phyloP scores from a whole-genome alignment of 495 filamentous ascomycete genomes.

The Penicillium longicatenatum region DNA sequence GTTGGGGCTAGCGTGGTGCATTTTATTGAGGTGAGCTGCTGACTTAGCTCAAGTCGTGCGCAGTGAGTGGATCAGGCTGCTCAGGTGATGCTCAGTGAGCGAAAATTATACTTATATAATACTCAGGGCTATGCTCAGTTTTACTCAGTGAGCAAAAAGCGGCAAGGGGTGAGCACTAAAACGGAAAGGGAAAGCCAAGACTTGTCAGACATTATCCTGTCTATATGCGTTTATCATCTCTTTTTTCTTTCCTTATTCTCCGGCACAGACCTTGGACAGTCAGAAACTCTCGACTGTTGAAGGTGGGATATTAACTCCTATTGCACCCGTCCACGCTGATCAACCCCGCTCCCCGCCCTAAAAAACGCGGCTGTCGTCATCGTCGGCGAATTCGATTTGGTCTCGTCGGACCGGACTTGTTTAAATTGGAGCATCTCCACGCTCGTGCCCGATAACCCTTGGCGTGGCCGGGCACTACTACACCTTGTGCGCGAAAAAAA shows the following conservation, averaged over 20 bases:
- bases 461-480: not conserved
- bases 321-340: slow-evolving; percentile 10
- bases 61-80: too few relatives aligned
- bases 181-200: slow-evolving; percentile 27
- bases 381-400: slow-evolving; percentile 11
- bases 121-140: too few relatives aligned
- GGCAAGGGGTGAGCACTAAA: slow-evolving; percentile 37
- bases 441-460: slow-evolving; percentile 1
- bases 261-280: slow-evolving; percentile 6
- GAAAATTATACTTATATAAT: too few relatives aligned
- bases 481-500: not conserved
- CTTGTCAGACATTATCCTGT: too few relatives aligned
- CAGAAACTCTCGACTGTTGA: not conserved
- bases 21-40: too few relatives aligned
- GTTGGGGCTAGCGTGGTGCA: too few relatives aligned
- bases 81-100: too few relatives aligned
- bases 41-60: too few relatives aligned
- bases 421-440: slow-evolving; percentile 17
- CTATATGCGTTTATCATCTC: not conserved
- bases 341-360: slow-evolving; percentile 18
- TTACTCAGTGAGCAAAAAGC: slow-evolving; percentile 31
- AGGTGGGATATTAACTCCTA: slow-evolving; percentile 3
- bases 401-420: slow-evolving; percentile 4
- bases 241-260: not conserved
- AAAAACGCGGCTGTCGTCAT: slow-evolving; percentile 19